These are phyloP conservation scores for Ascochyta viciae-villosae DNA, from an alignment of 2,329 filamentous ascomycete species.

Conservation along the genomic window DNA sequence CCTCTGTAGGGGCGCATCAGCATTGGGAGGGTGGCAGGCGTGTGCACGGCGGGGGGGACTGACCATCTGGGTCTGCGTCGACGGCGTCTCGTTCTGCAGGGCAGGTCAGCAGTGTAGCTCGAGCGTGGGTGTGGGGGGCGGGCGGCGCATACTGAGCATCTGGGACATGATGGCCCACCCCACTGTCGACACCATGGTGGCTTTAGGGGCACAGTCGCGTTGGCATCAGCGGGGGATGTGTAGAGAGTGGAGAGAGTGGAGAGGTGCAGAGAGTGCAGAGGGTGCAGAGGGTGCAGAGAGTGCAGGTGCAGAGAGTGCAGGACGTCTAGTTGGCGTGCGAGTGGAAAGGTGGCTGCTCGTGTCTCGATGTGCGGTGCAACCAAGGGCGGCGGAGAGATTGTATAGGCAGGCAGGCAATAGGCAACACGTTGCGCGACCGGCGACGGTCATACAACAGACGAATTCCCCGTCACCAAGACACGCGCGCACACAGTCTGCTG, in stretches of 20 bases:
- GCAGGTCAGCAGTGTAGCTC: slow-evolving; percentile 27
- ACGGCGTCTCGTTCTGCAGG: slow-evolving; percentile 52
- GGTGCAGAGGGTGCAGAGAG: neutral
- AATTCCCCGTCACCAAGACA: slow-evolving; percentile 1
- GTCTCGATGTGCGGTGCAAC: slow-evolving; percentile 10
- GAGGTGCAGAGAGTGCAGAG: neutral
- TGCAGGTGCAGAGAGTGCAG: neutral
- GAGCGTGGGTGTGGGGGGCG: neutral
- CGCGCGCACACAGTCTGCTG: slow-evolving; percentile 6
- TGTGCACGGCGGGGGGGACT: slow-evolving; percentile 28
- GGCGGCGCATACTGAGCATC: slow-evolving; percentile 48
- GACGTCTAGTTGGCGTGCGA: slow-evolving; percentile 3
- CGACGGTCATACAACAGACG: slow-evolving; percentile 2
- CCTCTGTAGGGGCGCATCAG: slow-evolving; percentile 59
- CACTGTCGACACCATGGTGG: slow-evolving; percentile 49
- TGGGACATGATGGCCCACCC: slow-evolving; percentile 45
- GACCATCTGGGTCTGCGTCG: slow-evolving; percentile 57
- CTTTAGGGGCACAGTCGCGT: slow-evolving; percentile 38
- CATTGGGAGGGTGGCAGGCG: slow-evolving; percentile 21
- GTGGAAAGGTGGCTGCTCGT: slow-evolving; percentile 21
- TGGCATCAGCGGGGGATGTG: slow-evolving; percentile 23
- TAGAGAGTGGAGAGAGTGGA: slow-evolving; percentile 10
- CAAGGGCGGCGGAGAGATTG: slow-evolving; percentile 19
- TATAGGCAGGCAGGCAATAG: slow-evolving; percentile 9
- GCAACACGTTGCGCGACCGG: slow-evolving; percentile 32